Conservation (phyloP, 768 basidiomycete species). For the Gyrodon lividus region DNA sequence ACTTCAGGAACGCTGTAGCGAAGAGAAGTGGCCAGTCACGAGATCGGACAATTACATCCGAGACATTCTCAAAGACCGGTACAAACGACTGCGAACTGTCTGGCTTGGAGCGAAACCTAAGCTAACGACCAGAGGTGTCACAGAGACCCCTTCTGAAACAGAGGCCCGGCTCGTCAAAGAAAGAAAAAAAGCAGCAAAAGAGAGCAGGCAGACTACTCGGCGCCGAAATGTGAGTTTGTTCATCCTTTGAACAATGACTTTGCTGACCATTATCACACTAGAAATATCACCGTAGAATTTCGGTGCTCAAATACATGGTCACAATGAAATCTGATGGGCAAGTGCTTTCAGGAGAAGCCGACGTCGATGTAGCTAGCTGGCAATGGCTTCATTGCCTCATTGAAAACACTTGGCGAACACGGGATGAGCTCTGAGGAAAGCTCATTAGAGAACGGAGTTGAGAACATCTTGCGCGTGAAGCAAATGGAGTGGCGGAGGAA, state of each 20-base stretch:
- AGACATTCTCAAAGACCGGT: neutral
- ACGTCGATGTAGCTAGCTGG: neutral
- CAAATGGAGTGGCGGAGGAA: conserved; percentile 5
- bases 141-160: conserved; percentile 1
- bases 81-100: conserved; percentile 1
- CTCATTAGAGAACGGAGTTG: conserved; percentile 1
- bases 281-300: neutral
- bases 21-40: conserved; percentile 3
- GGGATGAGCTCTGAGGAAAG: conserved; percentile 17
- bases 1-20: neutral
- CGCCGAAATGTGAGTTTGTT: conserved; percentile 3
- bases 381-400: conserved; percentile 5
- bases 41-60: conserved; percentile 2
- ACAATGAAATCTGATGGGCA: neutral
- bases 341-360: neutral
- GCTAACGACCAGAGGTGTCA: neutral
- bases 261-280: neutral
- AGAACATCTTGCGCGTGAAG: conserved; percentile 6
- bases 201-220: neutral
- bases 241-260: neutral
- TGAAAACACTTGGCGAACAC: conserved; percentile 5
- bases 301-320: neutral
- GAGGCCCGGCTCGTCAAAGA: neutral
- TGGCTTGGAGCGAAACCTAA: conserved; percentile 3
- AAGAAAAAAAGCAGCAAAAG: neutral